Conservation (phyloP, 805 yeast species). For the Kazachstania viticola region DNA sequence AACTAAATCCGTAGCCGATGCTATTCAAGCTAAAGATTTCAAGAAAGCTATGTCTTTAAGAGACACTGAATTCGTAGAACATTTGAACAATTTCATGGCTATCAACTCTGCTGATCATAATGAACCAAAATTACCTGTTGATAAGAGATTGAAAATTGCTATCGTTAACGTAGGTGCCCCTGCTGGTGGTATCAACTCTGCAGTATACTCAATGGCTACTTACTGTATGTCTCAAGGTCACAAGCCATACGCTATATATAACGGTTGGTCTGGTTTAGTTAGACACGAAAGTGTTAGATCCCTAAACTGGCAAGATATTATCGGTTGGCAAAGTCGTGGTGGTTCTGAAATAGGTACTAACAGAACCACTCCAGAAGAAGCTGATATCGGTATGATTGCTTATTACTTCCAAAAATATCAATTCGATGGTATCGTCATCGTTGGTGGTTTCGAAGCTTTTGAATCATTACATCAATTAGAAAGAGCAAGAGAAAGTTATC, state of each 20-base stretch:
- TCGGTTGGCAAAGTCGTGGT: constrained; percentile 63
- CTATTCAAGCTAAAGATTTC: constrained; percentile 55
- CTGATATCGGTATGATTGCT: constrained; percentile 60
- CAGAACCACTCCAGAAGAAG: constrained; percentile 53
- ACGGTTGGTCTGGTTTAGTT: constrained; percentile 64
- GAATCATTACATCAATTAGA: constrained; percentile 59
- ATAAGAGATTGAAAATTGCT: constrained; percentile 50
- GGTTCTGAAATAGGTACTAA: constrained; percentile 80
- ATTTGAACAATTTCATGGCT: constrained; percentile 49
- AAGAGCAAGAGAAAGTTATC: constrained; percentile 46
- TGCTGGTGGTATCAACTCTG: constrained; percentile 66
- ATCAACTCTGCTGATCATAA: constrained; percentile 58
- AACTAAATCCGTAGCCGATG: constrained; percentile 62
- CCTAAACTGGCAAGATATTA: constrained; percentile 57
- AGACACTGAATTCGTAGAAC: constrained; percentile 60
- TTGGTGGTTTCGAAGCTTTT: constrained; percentile 79
- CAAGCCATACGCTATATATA: constrained; percentile 55
- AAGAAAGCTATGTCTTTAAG: constrained; percentile 59
- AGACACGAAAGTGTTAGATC: constrained; percentile 49
- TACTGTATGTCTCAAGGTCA: constrained; percentile 71
- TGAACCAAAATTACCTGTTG: constrained; percentile 44
- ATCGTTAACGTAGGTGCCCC: constrained; percentile 74
- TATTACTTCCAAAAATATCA: constrained; percentile 57
- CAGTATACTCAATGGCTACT: constrained; percentile 63
- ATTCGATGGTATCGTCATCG: constrained; percentile 59